Evolutionary conservation across 257 asterid genomes (phyloP), one percentile per base, ranked within the genome.

Genomic region (Catharanthus roseus): DNA sequence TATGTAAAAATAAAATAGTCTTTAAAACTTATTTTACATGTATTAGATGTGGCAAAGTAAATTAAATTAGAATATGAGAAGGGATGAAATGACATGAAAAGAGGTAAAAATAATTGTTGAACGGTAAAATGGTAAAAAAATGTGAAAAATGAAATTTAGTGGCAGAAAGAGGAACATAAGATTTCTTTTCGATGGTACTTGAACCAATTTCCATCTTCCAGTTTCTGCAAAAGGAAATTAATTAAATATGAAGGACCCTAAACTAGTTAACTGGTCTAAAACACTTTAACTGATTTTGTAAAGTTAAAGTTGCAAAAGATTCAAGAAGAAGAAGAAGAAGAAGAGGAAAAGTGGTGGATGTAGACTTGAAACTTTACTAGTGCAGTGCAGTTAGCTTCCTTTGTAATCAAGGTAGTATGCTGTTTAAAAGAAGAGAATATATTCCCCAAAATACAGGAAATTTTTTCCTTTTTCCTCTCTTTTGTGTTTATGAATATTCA

Each of bases 401-500:
- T 76, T 70, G 72, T 47, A 65, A 76, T 76, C 76, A 10, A 64
- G 76, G 80, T 70, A 53, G 19, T 70, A 34, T 70, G 62, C 61
- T 51, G 44, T 55, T 42, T 28, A 10, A 76, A 76, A 70, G 38
- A 38, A 3, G 64, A 42, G 53, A 70, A 75, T 69, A 61, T 53
- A 63, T 50, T 63, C 65, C 53, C 60, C 26, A 55, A 74, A 42
- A 36, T 38, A 65, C 55, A 66, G n/a, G 36, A 61, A 18, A 18
- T 67, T 21, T 74, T 23, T n/a, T 3, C 21, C 8, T 8, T 38
- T 42, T 67, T 31, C 9, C 3, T 71, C 21, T 57, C 67, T 34
- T 34, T 47, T 57, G 54, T 50, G 55, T 67, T 67, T 67, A 24
- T 31, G 55, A 50, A 64, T 38, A 19, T 64, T 63, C 58, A 50